These are phyloP conservation scores for Penicillium subrubescens DNA, from an alignment of 495 filamentous ascomycete species.

Conservation along the genomic window DNA sequence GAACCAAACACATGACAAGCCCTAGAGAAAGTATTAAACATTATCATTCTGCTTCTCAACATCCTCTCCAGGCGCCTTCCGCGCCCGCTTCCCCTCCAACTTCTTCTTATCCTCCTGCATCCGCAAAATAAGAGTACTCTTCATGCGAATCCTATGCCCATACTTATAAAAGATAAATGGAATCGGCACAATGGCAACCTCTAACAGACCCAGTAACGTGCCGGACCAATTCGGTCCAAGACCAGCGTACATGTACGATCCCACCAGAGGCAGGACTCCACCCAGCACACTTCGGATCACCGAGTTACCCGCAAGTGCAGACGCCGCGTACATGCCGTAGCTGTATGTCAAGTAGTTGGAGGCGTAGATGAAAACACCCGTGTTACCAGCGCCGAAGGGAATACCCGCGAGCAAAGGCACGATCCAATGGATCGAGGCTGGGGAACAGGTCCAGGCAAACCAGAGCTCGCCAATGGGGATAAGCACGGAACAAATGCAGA, in stretches of 20 bases:
- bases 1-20: background rate
- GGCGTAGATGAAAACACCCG: conserved; percentile 76
- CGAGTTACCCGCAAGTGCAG: conserved; percentile 75
- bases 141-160: conserved; percentile 66
- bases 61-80: conserved; percentile 13
- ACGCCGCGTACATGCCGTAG: conserved; percentile 79
- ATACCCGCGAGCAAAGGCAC: conserved; percentile 74
- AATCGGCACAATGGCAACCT: conserved; percentile 73
- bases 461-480: conserved; percentile 72
- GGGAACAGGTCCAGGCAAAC: conserved; percentile 81
- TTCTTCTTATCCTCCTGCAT: conserved; percentile 72
- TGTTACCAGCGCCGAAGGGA: conserved; percentile 78
- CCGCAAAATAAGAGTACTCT: conserved; percentile 63
- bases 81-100: conserved; percentile 51
- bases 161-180: conserved; percentile 79
- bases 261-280: conserved; percentile 72
- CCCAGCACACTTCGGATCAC: conserved; percentile 70
- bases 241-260: conserved; percentile 67
- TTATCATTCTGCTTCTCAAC: conserved; percentile 20
- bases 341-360: conserved; percentile 74
- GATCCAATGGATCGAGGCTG: conserved; percentile 72
- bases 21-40: conserved; percentile 9
- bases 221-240: conserved; percentile 79
- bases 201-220: conserved; percentile 70
- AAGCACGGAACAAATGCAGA: conserved; percentile 68